Conservation (phyloP, 179 eudicot species). For the Spergularia azorica region DNA sequence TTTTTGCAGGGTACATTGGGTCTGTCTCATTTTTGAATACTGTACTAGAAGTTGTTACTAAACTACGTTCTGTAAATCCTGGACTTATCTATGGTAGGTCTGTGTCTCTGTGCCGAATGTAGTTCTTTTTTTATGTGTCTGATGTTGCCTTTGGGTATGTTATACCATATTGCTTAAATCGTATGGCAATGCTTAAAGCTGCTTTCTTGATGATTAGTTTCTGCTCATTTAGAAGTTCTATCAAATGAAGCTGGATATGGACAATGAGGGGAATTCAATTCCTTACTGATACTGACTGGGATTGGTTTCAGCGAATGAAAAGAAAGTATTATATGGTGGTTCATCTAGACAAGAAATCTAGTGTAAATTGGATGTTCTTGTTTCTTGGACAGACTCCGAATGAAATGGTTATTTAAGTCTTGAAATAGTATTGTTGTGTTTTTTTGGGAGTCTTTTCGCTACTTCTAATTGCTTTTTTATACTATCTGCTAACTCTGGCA, state of each 20-base stretch:
- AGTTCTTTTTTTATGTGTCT: slow-evolving; percentile 21
- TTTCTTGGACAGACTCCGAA: neutral
- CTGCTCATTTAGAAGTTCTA: neutral
- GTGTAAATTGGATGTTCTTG: slow-evolving; percentile 8
- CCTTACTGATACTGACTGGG: neutral
- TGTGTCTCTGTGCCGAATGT: slow-evolving; percentile 18
- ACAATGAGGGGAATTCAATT: neutral
- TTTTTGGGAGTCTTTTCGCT: neutral
- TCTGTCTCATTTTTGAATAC: slow-evolving; percentile 84
- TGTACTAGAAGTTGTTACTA: slow-evolving; percentile 71
- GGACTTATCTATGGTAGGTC: slow-evolving; percentile 78
- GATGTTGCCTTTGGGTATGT: neutral
- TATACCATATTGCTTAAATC: neutral
- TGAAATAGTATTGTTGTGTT: neutral
- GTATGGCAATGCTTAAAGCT: slow-evolving; percentile 11
- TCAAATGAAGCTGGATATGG: neutral
- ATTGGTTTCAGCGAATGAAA: neutral
- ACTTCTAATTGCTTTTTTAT: neutral
- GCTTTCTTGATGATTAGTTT: neutral
- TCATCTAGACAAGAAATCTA: neutral
- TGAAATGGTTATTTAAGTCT: neutral
- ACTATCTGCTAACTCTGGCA: slow-evolving; percentile 8
- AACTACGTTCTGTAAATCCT: slow-evolving; percentile 91
- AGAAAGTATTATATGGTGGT: neutral
- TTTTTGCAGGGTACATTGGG: slow-evolving; percentile 85